A percentile compares a stretch with the other conserved stretches of the same genome.
These are phyloP conservation scores for Trichoderma gracile DNA, from an alignment of 2,329 filamentous ascomycete species.

Conservation along the genomic window DNA sequence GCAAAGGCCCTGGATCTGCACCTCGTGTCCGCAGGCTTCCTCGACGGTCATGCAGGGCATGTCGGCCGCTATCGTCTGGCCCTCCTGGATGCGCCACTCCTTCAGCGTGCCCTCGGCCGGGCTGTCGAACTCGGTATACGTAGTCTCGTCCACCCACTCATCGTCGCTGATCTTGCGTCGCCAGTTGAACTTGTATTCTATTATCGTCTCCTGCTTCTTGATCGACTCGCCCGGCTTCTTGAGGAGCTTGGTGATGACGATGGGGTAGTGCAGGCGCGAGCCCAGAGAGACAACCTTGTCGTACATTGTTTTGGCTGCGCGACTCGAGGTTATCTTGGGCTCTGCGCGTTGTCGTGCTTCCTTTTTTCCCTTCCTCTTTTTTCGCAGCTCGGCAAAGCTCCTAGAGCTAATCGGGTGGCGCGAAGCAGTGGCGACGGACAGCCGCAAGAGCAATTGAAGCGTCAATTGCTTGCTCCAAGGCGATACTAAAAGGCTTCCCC, in stretches of 20 bases:
- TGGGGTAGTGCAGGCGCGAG: slow-evolving; percentile 79
- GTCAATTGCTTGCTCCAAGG: slow-evolving; percentile 20
- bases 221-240: slow-evolving; percentile 74
- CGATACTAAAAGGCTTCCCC: slow-evolving; percentile 37
- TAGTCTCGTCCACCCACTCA: slow-evolving; percentile 62
- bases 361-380: background rate
- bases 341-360: slow-evolving; percentile 19
- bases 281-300: slow-evolving; percentile 53
- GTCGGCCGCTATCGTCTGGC: slow-evolving; percentile 62
- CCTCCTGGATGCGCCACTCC: slow-evolving; percentile 72
- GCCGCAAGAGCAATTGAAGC: slow-evolving; percentile 1
- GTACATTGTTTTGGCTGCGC: slow-evolving; percentile 36
- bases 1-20: slow-evolving; percentile 90
- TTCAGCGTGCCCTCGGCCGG: slow-evolving; percentile 78
- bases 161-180: slow-evolving; percentile 73
- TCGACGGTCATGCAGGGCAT: slow-evolving; percentile 71
- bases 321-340: background rate
- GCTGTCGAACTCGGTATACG: slow-evolving; percentile 75
- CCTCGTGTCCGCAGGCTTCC: slow-evolving; percentile 86
- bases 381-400: slow-evolving; percentile 4
- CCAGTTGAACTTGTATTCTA: slow-evolving; percentile 86
- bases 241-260: slow-evolving; percentile 84
- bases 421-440: slow-evolving; percentile 13
- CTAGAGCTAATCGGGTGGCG: slow-evolving; percentile 15
- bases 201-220: slow-evolving; percentile 72